Evolutionary conservation across 768 basidiomycete genomes (phyloP).

Genomic region (Amyloporia xantha): DNA sequence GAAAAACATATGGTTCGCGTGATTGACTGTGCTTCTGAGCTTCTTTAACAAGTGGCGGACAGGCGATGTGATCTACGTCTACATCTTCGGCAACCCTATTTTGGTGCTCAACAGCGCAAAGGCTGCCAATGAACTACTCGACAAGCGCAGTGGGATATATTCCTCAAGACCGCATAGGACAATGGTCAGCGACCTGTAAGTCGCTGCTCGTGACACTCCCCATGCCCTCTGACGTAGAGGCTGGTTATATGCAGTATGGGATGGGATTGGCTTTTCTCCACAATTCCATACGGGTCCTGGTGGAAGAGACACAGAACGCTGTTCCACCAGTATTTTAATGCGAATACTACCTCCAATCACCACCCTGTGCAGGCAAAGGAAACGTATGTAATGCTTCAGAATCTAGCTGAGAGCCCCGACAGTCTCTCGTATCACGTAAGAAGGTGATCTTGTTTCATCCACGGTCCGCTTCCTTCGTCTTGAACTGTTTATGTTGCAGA

Average conservation of each 20-base stretch:
- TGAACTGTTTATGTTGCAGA: too few species aligned
- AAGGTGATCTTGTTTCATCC: too few species aligned
- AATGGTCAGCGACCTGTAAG: slow-evolving; percentile 19
- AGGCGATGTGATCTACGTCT: slow-evolving; percentile 20
- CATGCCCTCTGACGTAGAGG: too few species aligned
- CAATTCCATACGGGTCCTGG: slow-evolving; percentile 8
- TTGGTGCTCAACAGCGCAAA: slow-evolving; percentile 18
- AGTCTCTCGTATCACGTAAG: slow-evolving; percentile 4
- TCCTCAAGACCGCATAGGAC: slow-evolving; percentile 16
- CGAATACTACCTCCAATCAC: slow-evolving; percentile 1
- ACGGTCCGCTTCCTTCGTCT: too few species aligned
- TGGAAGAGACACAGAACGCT: slow-evolving; percentile 15
- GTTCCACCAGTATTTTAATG: slow-evolving; percentile 16
- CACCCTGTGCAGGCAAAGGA: slow-evolving; percentile 6
- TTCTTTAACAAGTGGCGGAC: background rate
- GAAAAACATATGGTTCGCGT: slow-evolving; percentile 33
- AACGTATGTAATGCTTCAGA: slow-evolving; percentile 6
- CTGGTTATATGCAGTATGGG: too few species aligned
- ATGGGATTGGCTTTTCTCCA: slow-evolving; percentile 9
- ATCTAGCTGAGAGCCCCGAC: slow-evolving; percentile 2
- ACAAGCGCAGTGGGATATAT: slow-evolving; percentile 21
- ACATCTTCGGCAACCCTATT: slow-evolving; percentile 16
- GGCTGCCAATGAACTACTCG: slow-evolving; percentile 18
- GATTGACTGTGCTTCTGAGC: background rate
- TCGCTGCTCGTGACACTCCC: background rate